These are phyloP conservation scores for Ploettnerulaceae sp. DNA, from an alignment of 2,329 filamentous ascomycete species.

Conservation along the genomic window DNA sequence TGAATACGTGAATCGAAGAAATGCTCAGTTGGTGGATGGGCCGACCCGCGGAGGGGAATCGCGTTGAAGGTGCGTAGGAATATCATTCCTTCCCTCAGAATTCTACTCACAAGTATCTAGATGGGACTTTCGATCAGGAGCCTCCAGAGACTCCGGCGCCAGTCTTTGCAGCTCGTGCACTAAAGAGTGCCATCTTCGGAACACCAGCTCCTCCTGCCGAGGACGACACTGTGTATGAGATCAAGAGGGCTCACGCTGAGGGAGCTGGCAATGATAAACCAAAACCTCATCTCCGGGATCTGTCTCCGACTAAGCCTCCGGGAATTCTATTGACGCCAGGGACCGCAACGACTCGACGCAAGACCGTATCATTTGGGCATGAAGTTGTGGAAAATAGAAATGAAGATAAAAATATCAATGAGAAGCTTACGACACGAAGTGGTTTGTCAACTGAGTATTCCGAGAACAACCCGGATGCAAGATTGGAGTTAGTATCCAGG, in stretches of 20 bases:
- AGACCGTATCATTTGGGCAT: constrained; percentile 60
- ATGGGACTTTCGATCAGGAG: constrained; percentile 36
- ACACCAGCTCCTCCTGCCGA: constrained; percentile 42
- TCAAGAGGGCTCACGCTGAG: constrained; percentile 19
- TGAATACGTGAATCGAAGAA: constrained; percentile 6
- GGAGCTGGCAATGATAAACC: constrained; percentile 15
- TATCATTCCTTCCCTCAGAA: background rate
- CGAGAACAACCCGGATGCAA: constrained; percentile 29
- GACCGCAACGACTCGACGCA: constrained; percentile 54
- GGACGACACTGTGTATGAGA: constrained; percentile 34
- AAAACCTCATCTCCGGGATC: constrained; percentile 28
- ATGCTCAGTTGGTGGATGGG: constrained; percentile 36
- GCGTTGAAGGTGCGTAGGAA: constrained; percentile 24
- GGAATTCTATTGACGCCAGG: constrained; percentile 62
- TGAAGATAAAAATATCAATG: constrained; percentile 12
- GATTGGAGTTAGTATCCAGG: constrained; percentile 17
- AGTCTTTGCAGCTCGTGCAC: constrained; percentile 60
- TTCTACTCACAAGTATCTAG: constrained; percentile 15
- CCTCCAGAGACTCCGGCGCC: constrained; percentile 61
- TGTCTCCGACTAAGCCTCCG: constrained; percentile 31
- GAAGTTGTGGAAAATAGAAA: constrained; percentile 41
- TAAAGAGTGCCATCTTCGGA: constrained; percentile 61
- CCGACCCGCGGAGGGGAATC: constrained; percentile 22
- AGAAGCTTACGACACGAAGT: constrained; percentile 19
- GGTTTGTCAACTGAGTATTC: constrained; percentile 32